Evolutionary conservation across 2,329 filamentous ascomycete species (phyloP), one percentile per base, ranked within the genome.

Genomic region (Zymoseptoria crescenta): DNA sequence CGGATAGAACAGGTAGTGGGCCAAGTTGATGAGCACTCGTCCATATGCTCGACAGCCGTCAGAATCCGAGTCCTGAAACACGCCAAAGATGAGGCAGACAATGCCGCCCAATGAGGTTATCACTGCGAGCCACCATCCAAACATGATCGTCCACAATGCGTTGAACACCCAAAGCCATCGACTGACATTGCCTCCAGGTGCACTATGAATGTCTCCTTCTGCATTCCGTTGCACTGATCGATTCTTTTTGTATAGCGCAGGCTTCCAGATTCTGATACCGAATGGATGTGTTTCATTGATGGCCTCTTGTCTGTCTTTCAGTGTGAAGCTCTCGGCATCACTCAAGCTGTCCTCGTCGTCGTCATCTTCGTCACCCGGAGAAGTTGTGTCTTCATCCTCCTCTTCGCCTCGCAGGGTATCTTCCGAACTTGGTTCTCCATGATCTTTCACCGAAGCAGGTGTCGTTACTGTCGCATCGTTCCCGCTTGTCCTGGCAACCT

Each of bases 251-350:
- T 99, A 99, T 63, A 99, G 75, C 1, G 94, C 95, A 50, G 94
- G 94, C 75, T 99, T 99, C 94, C 94, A 99, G 64, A 99, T 90
- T 73, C 95, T 87, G 72, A 99, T 97, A 80, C 94, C 94, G 69
- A 99, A 99, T 0, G 94, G 94, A 79, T 99, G 94, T 0, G 94
- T 99, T 74, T 96, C 88, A 76, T 99, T 99, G 80, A 99, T 99
- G 65, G 94, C 94, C 73, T 96, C 87, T 75, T 99, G 94, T 58
- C 94, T 86, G 74, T 99, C 94, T 74, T 95, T 96, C 68, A 99
- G 82, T 0, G 94, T 99, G 73, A 99, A 99, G 77, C 93, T 97
- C 76, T 96, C 94, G 1, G 94, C 89, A 68, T 97, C 94, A 73
- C 93, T 96, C 55, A 92, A 70, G 60, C 88, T 85, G 59, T 78